Evolutionary conservation across 345 rosid genomes (phyloP), one percentile per base, ranked within the genome.

Genomic region (Populus pruinosa): DNA sequence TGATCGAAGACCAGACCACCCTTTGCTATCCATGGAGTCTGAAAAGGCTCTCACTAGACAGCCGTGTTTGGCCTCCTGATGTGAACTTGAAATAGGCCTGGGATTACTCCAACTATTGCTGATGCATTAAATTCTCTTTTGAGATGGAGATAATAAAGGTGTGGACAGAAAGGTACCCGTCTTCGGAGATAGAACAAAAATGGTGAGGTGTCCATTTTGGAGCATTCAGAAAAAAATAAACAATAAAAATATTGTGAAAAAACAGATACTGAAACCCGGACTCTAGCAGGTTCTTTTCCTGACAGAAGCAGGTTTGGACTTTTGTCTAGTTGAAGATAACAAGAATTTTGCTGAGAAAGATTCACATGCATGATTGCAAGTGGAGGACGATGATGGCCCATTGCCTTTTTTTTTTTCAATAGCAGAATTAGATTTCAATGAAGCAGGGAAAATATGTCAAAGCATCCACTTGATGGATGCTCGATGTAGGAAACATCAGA

Each of bases 271-370:
- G 61, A 67, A 69, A 73, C 66, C 53, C n/a, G 83, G 77, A 43
- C 72, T 41, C 39, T 16, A 18, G 53, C 14, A 74, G 25, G 59
- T 49, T 81, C 63, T 27, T 53, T 73, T 49, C 36, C 80, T 82
- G 83, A 82, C 70, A 66, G 87, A 72, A 85, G 76, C 81, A 78
- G 69, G 79, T 69, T 83, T 80, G 83, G 86, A 83, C 87, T 88
- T 87, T 88, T 74, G 92, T 88, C 9, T 74, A 56, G 82, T 59
- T 82, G 77, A 89, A 88, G 88, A 78, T 79, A 71, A 8, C 68
- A 71, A 70, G 89, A 88, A 86, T 76, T 73, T 68, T 74, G 35
- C 9, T 20, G 61, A 56, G 65, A 53, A 71, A 85, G 74, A 90
- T 87, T 85, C 89, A 79, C 79, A 70, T 61, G 84, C 90, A 81